phyloP scores from a whole-genome alignment of 441 rosid species.

The Mallotus repandus region DNA sequence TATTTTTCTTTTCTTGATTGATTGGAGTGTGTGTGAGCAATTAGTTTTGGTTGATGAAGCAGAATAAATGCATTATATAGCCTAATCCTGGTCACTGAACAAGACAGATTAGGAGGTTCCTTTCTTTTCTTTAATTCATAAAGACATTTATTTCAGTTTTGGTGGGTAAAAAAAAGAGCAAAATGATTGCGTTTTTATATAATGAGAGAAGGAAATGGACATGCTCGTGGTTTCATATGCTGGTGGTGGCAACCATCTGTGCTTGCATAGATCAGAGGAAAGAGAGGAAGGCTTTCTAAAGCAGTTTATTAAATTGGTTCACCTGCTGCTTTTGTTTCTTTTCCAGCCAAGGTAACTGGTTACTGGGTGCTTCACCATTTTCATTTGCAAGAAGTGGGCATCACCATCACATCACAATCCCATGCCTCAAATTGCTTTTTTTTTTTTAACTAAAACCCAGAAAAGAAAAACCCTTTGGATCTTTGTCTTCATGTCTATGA shows the following conservation, averaged over 20 bases:
- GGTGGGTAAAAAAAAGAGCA: not conserved
- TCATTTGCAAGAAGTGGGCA: too few relatives aligned
- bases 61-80: slow-evolving; percentile 52
- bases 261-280: too few relatives aligned
- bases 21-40: too few relatives aligned
- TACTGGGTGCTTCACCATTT: slow-evolving; percentile 16
- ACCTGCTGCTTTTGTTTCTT: slow-evolving; percentile 55
- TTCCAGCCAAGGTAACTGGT: slow-evolving; percentile 57
- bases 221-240: slow-evolving; percentile 74
- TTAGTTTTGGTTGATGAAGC: slow-evolving; percentile 65
- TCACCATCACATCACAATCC: too few relatives aligned
- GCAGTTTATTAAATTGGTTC: slow-evolving; percentile 37
- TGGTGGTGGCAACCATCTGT: slow-evolving; percentile 37
- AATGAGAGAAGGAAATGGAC: slow-evolving; percentile 33
- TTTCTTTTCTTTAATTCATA: slow-evolving; percentile 8
- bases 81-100: slow-evolving; percentile 20
- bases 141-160: slow-evolving; percentile 11
- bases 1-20: not conserved
- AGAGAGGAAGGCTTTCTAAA: slow-evolving; percentile 6
- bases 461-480: too few relatives aligned
- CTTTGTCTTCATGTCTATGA: slow-evolving; percentile 21
- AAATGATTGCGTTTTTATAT: not conserved
- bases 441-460: too few relatives aligned
- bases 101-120: slow-evolving; percentile 19
- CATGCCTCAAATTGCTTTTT: too few relatives aligned